phyloP scores from a whole-genome alignment of 768 basidiomycete genomes.

The Phylloporus scabripes region DNA sequence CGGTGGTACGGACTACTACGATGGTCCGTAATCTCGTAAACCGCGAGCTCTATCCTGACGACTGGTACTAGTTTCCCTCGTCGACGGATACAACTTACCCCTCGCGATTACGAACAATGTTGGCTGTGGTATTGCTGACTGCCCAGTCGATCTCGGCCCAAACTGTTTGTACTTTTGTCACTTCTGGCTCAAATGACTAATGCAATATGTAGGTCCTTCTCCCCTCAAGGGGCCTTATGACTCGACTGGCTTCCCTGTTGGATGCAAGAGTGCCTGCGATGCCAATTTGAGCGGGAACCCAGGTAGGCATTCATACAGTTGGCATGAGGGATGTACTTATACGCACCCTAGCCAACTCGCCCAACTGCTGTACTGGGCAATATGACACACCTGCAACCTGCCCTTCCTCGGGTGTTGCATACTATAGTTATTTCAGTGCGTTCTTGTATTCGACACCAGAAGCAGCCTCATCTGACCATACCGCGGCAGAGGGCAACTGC shows the following conservation, averaged over 20 bases:
- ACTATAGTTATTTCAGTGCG: conserved; percentile 45
- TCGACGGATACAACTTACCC: conserved; percentile 64
- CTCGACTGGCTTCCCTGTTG: conserved; percentile 48
- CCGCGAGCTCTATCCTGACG: not conserved
- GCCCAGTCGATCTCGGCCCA: conserved; percentile 56
- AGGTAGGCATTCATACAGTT: conserved; percentile 14
- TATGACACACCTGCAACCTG: conserved; percentile 51
- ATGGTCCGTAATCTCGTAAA: conserved; percentile 37
- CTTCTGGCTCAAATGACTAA: not conserved
- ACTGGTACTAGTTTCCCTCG: conserved; percentile 46
- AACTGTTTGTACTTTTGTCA: conserved; percentile 37
- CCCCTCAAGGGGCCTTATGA: conserved; percentile 50
- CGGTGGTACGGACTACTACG: conserved; percentile 50
- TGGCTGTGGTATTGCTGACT: conserved; percentile 51
- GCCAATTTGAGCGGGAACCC: conserved; percentile 34
- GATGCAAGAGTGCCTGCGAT: conserved; percentile 56
- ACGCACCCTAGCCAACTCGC: conserved; percentile 41
- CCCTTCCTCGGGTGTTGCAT: conserved; percentile 41
- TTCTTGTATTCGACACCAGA: not conserved
- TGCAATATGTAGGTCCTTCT: conserved; percentile 37
- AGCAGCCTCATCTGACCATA: conserved; percentile 1
- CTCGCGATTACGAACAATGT: conserved; percentile 50
- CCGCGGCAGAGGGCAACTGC: conserved; percentile 34
- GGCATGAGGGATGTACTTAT: not conserved
- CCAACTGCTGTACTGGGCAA: conserved; percentile 60